phyloP scores from a whole-genome alignment of 192 early-diverging fungal genomes.

The Rhizoclosmatium globosum region DNA sequence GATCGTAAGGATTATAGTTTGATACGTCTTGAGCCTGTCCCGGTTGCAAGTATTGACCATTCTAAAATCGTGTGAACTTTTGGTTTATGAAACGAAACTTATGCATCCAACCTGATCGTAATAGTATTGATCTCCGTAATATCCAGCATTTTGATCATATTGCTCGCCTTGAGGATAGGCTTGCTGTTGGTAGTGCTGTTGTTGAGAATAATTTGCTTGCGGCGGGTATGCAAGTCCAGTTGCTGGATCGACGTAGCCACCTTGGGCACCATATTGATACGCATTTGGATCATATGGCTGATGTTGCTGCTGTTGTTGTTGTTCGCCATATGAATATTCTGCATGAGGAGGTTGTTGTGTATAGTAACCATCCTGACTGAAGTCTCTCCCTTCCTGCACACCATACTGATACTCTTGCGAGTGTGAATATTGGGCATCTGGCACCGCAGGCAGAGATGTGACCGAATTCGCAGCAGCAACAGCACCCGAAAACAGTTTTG shows the following conservation, averaged over 20 bases:
- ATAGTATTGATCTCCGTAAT: not conserved
- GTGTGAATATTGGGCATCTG: not conserved
- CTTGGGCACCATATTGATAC: not conserved
- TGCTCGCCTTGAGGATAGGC: no score
- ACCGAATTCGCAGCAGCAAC: not conserved
- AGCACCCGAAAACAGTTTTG: conserved; percentile 9
- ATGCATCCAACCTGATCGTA: not conserved
- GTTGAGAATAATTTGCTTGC: not conserved
- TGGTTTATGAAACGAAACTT: no score
- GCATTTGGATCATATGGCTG: not conserved
- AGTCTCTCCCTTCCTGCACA: conserved; percentile 25
- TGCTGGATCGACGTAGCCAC: not conserved
- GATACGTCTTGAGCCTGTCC: not conserved
- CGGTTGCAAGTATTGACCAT: not conserved
- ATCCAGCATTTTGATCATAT: no score
- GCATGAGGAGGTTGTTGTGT: not conserved
- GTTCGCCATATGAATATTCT: not conserved
- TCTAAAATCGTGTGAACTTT: no score
- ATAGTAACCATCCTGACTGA: not conserved
- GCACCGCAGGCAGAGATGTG: not conserved
- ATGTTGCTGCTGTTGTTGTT: conserved; percentile 10
- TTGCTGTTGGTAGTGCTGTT: not conserved
- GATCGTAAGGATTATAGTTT: not conserved
- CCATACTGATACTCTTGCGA: conserved; percentile 18
- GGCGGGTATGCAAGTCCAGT: not conserved